Base-by-base conservation (phyloP, 768 basidiomycete species). In the Naganishia vishniacii region DNA sequence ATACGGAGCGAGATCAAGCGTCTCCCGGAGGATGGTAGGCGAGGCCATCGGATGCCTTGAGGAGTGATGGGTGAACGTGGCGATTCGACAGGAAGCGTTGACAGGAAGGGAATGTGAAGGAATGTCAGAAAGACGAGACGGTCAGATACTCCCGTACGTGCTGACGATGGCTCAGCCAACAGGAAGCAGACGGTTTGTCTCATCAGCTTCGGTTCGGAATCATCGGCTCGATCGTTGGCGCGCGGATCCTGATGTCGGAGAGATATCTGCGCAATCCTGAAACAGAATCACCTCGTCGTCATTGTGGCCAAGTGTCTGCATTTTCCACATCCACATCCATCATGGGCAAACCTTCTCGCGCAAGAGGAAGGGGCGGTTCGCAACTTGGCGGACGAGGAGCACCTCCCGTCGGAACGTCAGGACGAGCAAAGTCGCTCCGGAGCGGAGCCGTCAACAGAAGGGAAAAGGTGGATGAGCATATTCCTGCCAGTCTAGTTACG, bases 401-500 rank as follows among this genome's bases (percentile, higher is more conserved):
- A 4, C 44, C 64, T 15, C 64, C 64, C 13, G 58, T 40, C 28
- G 64, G 64, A n/a, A 40, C 64, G 41, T 65, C 64, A 2, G 64
- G 64, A 16, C 64, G 64, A 15, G 53, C 48, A 34, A 65, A 65
- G 48, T 59, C 56, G 8, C 37, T 48, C 11, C 31, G 64, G n/a
- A 63, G 56, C 31, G 62, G 62, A n/a, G 62, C 62, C 4, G 58
- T 49, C 16, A 65, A 49, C 41, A 46, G 53, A 18, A 28, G 64
- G 23, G 64, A 65, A 20, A 47, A 59, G 42, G 58, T 42, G 25
- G 61, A 69, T 15, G 68, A 61, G 23, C 26, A 59, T 28, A 48
- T 61, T 29, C 68, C 67, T 9, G 62, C 34, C 7, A 71, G 70
- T 59, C 45, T 72, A 8, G 61, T 68, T 2, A 59, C 53, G 23